Conservation (phyloP, 495 filamentous ascomycete genomes). For the Massariosphaeria phaeospora region DNA sequence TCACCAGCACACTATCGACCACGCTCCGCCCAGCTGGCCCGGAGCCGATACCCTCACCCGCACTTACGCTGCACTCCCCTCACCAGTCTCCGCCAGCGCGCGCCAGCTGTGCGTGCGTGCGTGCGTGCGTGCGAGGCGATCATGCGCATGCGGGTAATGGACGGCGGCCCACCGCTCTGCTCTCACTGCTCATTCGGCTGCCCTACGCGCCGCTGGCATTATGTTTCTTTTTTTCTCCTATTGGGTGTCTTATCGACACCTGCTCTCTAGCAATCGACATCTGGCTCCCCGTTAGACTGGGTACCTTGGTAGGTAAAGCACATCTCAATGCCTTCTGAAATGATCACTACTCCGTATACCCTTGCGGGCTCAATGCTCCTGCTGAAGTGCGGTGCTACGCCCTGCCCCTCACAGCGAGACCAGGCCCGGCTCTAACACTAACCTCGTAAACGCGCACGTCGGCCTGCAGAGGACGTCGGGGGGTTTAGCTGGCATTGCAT, state of each 20-base stretch:
- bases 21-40: too few relatives aligned
- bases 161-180: neutral
- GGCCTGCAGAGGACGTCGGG: conserved; percentile 12
- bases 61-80: neutral
- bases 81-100: neutral
- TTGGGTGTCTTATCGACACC: conserved; percentile 10
- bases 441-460: neutral
- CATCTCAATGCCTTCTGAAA: too few relatives aligned
- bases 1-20: too few relatives aligned
- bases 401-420: conserved; percentile 11
- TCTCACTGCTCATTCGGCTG: conserved; percentile 32
- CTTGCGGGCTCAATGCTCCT: neutral
- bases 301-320: neutral
- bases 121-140: neutral
- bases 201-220: conserved; percentile 11
- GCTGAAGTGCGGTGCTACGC: neutral
- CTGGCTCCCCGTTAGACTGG: neutral
- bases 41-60: too few relatives aligned
- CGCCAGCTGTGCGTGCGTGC: neutral
- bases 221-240: conserved; percentile 29
- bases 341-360: neutral
- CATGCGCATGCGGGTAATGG: conserved; percentile 15
- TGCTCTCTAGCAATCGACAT: neutral
- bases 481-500: conserved; percentile 33
- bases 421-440: neutral